Evolutionary conservation across 768 basidiomycete species (phyloP).

Genomic region (Boletellus emodensis): DNA sequence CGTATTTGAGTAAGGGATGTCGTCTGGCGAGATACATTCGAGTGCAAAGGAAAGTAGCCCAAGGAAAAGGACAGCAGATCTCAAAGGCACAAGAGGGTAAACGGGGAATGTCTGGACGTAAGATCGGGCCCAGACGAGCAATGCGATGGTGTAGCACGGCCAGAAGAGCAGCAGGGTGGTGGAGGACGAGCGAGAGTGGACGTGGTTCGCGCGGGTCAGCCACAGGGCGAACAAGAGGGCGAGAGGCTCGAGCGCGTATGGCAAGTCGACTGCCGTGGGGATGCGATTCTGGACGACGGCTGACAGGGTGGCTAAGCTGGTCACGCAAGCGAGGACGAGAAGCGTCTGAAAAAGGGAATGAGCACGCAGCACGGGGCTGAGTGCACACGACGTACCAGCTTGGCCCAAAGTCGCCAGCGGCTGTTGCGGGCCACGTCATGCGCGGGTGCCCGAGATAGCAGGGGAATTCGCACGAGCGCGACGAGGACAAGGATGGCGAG

Average conservation of each 20-base stretch:
- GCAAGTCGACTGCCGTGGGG: conserved; percentile 38
- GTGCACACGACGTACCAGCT: conserved; percentile 58
- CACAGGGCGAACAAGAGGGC: conserved; percentile 46
- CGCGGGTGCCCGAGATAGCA: conserved; percentile 23
- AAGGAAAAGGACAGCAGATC: conserved; percentile 39
- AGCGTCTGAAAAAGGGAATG: conserved; percentile 38
- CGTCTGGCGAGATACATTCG: conserved; percentile 69
- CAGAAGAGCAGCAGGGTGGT: conserved; percentile 76
- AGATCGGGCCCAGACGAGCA: conserved; percentile 62
- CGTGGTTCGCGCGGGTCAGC: conserved; percentile 67
- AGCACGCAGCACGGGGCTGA: not conserved
- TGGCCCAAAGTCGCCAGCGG: conserved; percentile 47
- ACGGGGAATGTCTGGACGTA: conserved; percentile 32
- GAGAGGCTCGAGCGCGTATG: conserved; percentile 56
- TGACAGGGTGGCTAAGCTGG: conserved; percentile 44
- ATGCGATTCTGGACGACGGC: conserved; percentile 38
- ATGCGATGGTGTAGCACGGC: conserved; percentile 55
- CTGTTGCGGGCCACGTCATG: conserved; percentile 44
- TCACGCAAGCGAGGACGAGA: conserved; percentile 42
- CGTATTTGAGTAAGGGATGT: conserved; percentile 36
- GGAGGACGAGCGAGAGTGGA: conserved; percentile 65
- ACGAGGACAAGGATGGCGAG: conserved; percentile 45
- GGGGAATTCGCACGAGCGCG: conserved; percentile 37
- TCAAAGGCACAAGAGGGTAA: conserved; percentile 40
- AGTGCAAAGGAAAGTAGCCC: conserved; percentile 55